A percentile compares a stretch with the other conserved stretches of the same genome.
phyloP scores from a whole-genome alignment of 2,329 filamentous ascomycete species.

The Ceratocystis colombiana region DNA sequence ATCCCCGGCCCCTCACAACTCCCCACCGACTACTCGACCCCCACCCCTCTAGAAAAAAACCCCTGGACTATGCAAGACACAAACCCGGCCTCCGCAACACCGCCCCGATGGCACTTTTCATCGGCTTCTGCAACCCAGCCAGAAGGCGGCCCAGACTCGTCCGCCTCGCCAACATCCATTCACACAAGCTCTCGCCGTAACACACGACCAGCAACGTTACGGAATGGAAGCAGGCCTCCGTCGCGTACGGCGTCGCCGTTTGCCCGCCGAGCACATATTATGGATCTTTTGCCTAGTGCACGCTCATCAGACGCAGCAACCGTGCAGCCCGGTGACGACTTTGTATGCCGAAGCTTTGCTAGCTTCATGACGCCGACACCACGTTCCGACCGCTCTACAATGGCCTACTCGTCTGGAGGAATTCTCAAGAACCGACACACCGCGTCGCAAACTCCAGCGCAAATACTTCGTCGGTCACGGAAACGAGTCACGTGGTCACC shows the following conservation, averaged over 20 bases:
- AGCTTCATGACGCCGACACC: constrained; percentile 22
- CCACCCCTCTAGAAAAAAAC: constrained; percentile 19
- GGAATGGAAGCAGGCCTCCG: background rate
- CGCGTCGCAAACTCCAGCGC: background rate
- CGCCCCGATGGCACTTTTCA: constrained; percentile 4
- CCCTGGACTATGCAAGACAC: constrained; percentile 21
- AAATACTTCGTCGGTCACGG: background rate
- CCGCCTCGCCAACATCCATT: constrained; percentile 4
- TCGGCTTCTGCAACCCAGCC: background rate
- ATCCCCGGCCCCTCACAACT: constrained; percentile 24
- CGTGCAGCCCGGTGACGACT: constrained; percentile 14
- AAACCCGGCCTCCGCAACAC: constrained; percentile 11
- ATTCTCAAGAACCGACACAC: constrained; percentile 17
- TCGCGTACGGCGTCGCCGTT: constrained; percentile 1
- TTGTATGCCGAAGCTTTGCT: constrained; percentile 24
- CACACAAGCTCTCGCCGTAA: background rate
- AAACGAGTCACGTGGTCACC: constrained; percentile 36
- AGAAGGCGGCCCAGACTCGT: background rate
- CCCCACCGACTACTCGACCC: constrained; percentile 20
- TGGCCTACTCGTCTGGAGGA: constrained; percentile 10
- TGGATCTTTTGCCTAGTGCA: constrained; percentile 23
- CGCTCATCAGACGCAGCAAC: constrained; percentile 14
- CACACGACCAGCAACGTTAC: background rate
- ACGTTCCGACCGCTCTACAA: background rate
- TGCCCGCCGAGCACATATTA: constrained; percentile 14